Conservation (phyloP, 306 rosid species). For the Rubus parviflorus region DNA sequence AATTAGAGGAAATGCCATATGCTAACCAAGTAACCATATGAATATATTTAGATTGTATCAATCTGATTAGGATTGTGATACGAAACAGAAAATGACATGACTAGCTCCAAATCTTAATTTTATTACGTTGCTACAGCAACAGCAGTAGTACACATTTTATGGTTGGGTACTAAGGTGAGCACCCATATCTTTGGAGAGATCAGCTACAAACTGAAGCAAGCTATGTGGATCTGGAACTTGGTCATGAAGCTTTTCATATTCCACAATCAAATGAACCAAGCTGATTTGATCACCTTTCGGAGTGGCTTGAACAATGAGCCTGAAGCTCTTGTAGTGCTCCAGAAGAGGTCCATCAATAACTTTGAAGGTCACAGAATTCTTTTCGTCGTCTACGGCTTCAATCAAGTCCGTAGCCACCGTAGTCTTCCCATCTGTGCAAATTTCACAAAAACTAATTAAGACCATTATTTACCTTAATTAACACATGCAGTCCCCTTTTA, state of each 20-base stretch:
- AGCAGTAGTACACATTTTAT: neutral
- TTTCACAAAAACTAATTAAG: neutral
- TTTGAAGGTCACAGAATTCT: constrained; percentile 33
- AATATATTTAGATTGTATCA: no score
- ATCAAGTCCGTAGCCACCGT: constrained; percentile 32
- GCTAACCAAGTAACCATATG: no score
- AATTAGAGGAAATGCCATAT: no score
- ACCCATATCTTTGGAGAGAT: constrained; percentile 26
- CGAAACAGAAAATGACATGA: no score
- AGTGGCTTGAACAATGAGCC: neutral
- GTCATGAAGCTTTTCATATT: constrained; percentile 42
- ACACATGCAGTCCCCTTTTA: no score
- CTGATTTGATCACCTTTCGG: constrained; percentile 35
- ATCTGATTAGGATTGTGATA: no score
- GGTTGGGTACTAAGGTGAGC: constrained; percentile 19
- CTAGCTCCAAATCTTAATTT: no score
- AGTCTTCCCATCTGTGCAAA: constrained; percentile 34
- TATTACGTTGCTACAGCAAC: no score
- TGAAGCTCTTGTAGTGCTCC: constrained; percentile 35
- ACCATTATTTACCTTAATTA: no score
- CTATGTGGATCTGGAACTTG: constrained; percentile 38
- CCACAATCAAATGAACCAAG: constrained; percentile 29
- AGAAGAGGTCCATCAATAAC: constrained; percentile 39
- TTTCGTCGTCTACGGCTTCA: constrained; percentile 39
- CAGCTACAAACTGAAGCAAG: constrained; percentile 14